Conservation (phyloP, 2,329 filamentous ascomycete genomes). For the Phaeoacremonium minimum region DNA sequence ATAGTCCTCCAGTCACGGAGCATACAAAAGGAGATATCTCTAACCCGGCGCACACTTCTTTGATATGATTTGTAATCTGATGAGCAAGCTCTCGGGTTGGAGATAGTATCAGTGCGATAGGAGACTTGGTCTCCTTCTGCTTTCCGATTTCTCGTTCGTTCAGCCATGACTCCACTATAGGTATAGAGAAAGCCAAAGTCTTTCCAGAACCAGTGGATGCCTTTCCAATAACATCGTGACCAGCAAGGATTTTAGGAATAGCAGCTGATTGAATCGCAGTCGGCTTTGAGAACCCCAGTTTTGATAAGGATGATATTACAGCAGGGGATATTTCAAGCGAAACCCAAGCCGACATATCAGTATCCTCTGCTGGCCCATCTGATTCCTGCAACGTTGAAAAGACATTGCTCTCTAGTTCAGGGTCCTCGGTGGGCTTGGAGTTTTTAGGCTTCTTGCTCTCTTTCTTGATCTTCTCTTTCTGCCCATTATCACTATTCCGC, state of each 20-base stretch:
- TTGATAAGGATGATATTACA: slow-evolving; percentile 69
- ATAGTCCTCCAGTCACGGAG: slow-evolving; percentile 86
- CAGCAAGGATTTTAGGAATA: slow-evolving; percentile 78
- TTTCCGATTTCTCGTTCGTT: slow-evolving; percentile 31
- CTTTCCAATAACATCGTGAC: slow-evolving; percentile 92
- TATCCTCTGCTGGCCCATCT: slow-evolving; percentile 51
- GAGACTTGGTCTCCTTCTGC: slow-evolving; percentile 34
- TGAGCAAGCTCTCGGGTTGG: slow-evolving; percentile 92
- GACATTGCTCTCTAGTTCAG: slow-evolving; percentile 38
- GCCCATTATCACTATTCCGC: background rate
- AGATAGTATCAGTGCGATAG: slow-evolving; percentile 77
- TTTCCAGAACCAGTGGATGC: slow-evolving; percentile 96
- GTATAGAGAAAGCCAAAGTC: slow-evolving; percentile 90
- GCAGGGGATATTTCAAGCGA: slow-evolving; percentile 67
- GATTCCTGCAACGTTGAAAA: slow-evolving; percentile 54
- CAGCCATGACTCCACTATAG: slow-evolving; percentile 82
- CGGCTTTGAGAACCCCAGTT: slow-evolving; percentile 74
- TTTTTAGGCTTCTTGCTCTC: slow-evolving; percentile 23
- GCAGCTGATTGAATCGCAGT: slow-evolving; percentile 75
- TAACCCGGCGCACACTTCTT: slow-evolving; percentile 62
- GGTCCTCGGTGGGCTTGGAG: slow-evolving; percentile 26
- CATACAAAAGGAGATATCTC: slow-evolving; percentile 67
- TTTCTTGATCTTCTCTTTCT: slow-evolving; percentile 18
- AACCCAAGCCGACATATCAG: slow-evolving; percentile 77
- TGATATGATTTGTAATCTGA: slow-evolving; percentile 82